Evolutionary conservation across 1,139 yeast species (phyloP).

Genomic region (Zhuliangozyma blackwelliae): DNA sequence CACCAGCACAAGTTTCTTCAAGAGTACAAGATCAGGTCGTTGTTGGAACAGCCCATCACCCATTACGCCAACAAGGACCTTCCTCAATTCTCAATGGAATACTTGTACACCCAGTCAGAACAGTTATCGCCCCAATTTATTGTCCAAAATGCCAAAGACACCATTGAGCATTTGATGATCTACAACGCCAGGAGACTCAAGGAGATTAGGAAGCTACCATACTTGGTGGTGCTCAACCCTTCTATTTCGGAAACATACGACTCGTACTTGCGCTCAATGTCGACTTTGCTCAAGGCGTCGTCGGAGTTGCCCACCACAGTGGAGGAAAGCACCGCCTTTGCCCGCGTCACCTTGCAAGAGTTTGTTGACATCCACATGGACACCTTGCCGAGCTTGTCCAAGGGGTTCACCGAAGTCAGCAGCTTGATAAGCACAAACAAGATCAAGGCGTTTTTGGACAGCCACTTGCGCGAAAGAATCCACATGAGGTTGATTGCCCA

Average conservation of each 20-base stretch:
- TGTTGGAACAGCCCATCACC: conserved; percentile 48
- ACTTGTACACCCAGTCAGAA: conserved; percentile 38
- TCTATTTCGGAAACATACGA: conserved; percentile 78
- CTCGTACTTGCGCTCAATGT: conserved; percentile 67
- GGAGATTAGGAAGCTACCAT: conserved; percentile 72
- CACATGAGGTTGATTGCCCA: conserved; percentile 81
- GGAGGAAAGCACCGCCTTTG: conserved; percentile 50
- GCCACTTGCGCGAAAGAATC: conserved; percentile 79
- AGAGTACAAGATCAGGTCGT: conserved; percentile 48
- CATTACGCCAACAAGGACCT: conserved; percentile 44
- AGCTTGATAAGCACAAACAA: conserved; percentile 45
- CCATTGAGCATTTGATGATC: conserved; percentile 42
- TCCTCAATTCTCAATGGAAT: conserved; percentile 46
- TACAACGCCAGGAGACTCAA: conserved; percentile 55
- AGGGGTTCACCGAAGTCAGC: conserved; percentile 76
- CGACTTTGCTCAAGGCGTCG: conserved; percentile 49
- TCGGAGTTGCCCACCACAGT: conserved; percentile 38
- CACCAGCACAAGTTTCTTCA: conserved; percentile 33
- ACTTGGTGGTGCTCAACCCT: conserved; percentile 83
- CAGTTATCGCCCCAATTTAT: conserved; percentile 33
- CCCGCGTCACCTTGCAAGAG: conserved; percentile 44
- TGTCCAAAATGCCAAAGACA: conserved; percentile 35
- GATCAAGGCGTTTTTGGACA: conserved; percentile 62
- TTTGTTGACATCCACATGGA: conserved; percentile 77
- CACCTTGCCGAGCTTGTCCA: conserved; percentile 73